Evolutionary conservation across 1,139 yeast species (phyloP).

Genomic region (Yamadazyma sp.): DNA sequence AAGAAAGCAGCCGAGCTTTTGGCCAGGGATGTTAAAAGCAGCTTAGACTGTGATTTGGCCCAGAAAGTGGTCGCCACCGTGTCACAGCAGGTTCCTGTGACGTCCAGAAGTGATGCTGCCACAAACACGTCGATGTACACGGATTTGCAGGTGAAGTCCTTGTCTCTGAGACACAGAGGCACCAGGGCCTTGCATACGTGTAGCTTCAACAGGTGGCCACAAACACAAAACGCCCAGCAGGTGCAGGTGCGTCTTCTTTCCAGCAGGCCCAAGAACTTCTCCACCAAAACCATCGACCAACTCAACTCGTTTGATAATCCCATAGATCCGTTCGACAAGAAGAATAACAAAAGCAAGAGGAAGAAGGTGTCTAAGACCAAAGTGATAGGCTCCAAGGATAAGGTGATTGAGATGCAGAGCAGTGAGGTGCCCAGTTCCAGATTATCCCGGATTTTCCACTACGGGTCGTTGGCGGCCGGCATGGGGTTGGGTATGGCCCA

Average conservation of each 20-base stretch:
- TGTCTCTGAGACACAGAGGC: constrained; percentile 1
- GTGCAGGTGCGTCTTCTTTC: constrained; percentile 1
- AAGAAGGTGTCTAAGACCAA: constrained; percentile 4
- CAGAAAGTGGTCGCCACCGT: constrained; percentile 1
- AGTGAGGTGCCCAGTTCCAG: constrained; percentile 85
- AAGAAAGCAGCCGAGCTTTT: constrained; percentile 4
- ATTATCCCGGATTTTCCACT: constrained; percentile 84
- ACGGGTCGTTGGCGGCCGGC: constrained; percentile 90
- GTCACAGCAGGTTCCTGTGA: constrained; percentile 1
- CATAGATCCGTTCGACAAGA: constrained; percentile 11
- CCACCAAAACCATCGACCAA: constrained; percentile 15
- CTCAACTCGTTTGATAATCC: constrained; percentile 8
- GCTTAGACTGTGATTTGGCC: constrained; percentile 3
- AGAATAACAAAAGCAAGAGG: constrained; percentile 1
- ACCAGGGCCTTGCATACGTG: too few relatives aligned
- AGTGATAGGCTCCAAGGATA: constrained; percentile 11
- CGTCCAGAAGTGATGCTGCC: not conserved
- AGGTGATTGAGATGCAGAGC: constrained; percentile 19
- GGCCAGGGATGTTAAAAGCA: constrained; percentile 2
- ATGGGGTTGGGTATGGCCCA: constrained; percentile 83
- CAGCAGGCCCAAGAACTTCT: constrained; percentile 7
- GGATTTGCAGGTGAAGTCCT: constrained; percentile 10
- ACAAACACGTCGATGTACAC: constrained; percentile 7
- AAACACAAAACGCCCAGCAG: not conserved
- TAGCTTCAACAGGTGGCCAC: too few relatives aligned